A percentile compares a stretch with the other conserved stretches of the same genome.
Conservation (phyloP, 352 stramenopile genomes). For the Pythium rhizo-oryzae region DNA sequence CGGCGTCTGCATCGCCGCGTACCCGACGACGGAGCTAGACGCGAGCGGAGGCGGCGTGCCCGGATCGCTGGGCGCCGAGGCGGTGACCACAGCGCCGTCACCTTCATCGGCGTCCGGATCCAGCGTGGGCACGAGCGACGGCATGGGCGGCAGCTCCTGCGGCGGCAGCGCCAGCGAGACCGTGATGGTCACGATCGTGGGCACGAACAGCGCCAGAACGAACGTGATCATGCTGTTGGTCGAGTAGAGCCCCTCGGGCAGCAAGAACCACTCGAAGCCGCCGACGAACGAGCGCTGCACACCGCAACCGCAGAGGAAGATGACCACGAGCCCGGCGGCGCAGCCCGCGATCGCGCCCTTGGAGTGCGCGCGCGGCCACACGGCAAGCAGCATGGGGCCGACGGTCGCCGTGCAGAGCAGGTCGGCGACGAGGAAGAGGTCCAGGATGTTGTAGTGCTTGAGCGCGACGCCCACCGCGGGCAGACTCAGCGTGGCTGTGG, state of each 20-base stretch:
- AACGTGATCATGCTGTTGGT: constrained; percentile 82
- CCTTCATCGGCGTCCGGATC: not conserved
- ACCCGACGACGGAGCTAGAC: not conserved
- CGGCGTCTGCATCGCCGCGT: not conserved
- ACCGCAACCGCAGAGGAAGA: constrained; percentile 65
- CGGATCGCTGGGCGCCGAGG: not conserved
- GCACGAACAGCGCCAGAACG: constrained; percentile 67
- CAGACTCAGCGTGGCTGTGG: constrained; percentile 44
- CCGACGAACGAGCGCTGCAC: constrained; percentile 62
- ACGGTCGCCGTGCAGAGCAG: constrained; percentile 70
- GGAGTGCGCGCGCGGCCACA: constrained; percentile 49
- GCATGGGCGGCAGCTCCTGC: constrained; percentile 10
- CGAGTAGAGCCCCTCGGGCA: constrained; percentile 76
- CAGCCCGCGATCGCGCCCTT: constrained; percentile 50
- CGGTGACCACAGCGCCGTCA: not conserved
- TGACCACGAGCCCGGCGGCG: constrained; percentile 55
- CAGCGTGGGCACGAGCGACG: not conserved
- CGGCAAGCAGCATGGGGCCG: constrained; percentile 64
- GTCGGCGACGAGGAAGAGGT: constrained; percentile 77
- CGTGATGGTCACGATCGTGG: constrained; percentile 48
- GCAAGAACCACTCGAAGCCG: constrained; percentile 74
- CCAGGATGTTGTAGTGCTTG: constrained; percentile 68
- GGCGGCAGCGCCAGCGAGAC: constrained; percentile 51
- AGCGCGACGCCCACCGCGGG: constrained; percentile 67
- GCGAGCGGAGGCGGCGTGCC: not conserved